Base-by-base conservation (phyloP, 352 stramenopile species). In the Globisporangium polare region DNA sequence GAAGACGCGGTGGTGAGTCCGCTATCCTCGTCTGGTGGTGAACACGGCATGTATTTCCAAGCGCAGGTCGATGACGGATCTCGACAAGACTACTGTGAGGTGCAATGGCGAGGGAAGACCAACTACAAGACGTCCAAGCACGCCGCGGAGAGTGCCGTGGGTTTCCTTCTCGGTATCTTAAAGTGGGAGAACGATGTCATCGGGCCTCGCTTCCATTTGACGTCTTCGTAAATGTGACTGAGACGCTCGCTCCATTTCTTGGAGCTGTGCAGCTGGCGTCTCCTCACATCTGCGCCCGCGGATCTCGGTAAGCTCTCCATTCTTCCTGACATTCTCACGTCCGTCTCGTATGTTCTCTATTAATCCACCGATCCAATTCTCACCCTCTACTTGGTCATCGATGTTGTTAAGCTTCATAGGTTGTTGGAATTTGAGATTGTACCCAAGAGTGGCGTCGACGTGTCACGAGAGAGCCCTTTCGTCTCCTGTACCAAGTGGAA, bases 401-500 rank as follows among this genome's bases (percentile, higher is more conserved):
- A 53, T 53, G 47, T 53, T 31, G 17, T 31, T 53, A 53, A n/a
- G 8, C 26, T 53, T 53, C 47, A 53, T 15, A 53, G 47, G n/a
- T 37, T 53, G 7, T 29, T 53, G 3, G 13, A 5, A 31, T 53
- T 53, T 20, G 47, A 37, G 26, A 1, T 24, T n/a, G 24, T 8
- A 15, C 47, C 47, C 47, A 66, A 31, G 29, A 71, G 46, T 12
- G 77, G 75, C n/a, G 71, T 78, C 18, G 78, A 68, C 17, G 80
- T 74, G 62, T 89, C 74, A 5, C 81, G 65, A 13, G 81, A 90
- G 46, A 90, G 74, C 2, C 83, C 80, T 10, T 75, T 69, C 17
- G 75, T 71, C 60, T 92, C 83, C 63, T 92, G 80, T 52, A 92
- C 77, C 51, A 90, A 71, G 56, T 93, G 83, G 65, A 93, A 91